These are phyloP conservation scores for Rhodotorula taiwanensis DNA, from an alignment of 768 basidiomycete species.

Conservation along the genomic window DNA sequence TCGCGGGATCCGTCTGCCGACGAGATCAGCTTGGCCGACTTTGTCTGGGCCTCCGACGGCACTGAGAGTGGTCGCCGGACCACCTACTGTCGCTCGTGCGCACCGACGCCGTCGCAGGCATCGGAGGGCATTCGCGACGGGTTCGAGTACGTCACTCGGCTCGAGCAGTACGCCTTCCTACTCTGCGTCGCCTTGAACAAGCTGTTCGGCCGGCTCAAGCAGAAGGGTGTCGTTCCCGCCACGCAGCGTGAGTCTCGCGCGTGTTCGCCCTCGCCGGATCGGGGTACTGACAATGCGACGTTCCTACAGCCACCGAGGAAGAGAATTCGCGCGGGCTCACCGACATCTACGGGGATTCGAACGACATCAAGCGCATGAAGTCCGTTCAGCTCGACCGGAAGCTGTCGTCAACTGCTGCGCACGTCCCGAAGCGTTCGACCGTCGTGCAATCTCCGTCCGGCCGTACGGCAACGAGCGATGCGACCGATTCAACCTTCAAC, in stretches of 20 bases:
- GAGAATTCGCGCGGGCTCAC: slow-evolving; percentile 44
- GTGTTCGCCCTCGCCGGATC: slow-evolving; percentile 22
- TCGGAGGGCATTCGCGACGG: slow-evolving; percentile 47
- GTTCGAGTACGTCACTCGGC: slow-evolving; percentile 81
- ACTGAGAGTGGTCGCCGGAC: neutral
- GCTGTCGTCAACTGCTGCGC: slow-evolving; percentile 76
- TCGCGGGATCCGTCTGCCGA: slow-evolving; percentile 46
- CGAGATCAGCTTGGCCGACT: slow-evolving; percentile 39
- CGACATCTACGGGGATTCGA: slow-evolving; percentile 77
- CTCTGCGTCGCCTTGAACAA: slow-evolving; percentile 89
- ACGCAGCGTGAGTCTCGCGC: slow-evolving; percentile 57
- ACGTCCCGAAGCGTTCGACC: slow-evolving; percentile 84
- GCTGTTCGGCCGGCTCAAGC: slow-evolving; percentile 76
- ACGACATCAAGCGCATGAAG: slow-evolving; percentile 89
- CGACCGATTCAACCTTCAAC: slow-evolving; percentile 38
- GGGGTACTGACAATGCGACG: neutral
- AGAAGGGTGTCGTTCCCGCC: slow-evolving; percentile 80
- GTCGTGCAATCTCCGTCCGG: slow-evolving; percentile 92
- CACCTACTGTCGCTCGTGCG: slow-evolving; percentile 60
- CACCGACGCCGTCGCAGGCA: slow-evolving; percentile 26
- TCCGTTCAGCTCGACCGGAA: slow-evolving; percentile 92
- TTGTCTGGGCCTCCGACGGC: slow-evolving; percentile 17
- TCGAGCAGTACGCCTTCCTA: slow-evolving; percentile 96
- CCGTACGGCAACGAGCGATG: slow-evolving; percentile 62
- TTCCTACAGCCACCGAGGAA: slow-evolving; percentile 39